Evolutionary conservation across 495 filamentous ascomycete genomes (phyloP), one percentile per base, ranked within the genome.

Genomic region (Aspergillus ellipticus): DNA sequence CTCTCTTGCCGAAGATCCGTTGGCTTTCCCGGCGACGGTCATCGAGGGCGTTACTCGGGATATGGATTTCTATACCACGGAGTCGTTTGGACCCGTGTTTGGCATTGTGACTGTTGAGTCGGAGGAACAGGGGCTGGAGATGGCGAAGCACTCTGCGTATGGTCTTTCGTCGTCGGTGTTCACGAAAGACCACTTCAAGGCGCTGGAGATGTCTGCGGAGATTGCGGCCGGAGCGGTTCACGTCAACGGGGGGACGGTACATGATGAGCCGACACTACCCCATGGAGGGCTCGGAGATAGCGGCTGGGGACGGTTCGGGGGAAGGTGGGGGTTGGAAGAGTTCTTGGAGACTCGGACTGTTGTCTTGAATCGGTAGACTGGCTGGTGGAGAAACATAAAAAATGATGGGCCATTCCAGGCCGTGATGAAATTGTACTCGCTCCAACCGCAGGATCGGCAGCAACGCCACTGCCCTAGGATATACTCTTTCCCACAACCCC

Each of bases 181-280:
- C 42, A 72, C 66, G 1, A 42, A 58, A 33, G 54, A 70, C 49
- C 47, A 51, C 20, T 48, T 39, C 45, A 35, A 41, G 19, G 59
- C 53, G 19, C 42, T 65, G 6, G 20, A 48, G 58, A 74, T 82
- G 6, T 64, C 66, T 4, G 52, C 19, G 51, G 31, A 51, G 3
- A 49, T 60, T 21, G 45, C 53, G 11, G 61, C 55, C 4, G 59
- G 69, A 16, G 83, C 85, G 7, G 85, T 95, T 17, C 90, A 94
- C 68, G 87, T 93, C 60, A 94, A 94, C 64, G 75, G 66, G 35
- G 89, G 89, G 84, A 88, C 82, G 6, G 79, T 92, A 1, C 88
- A 93, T 63, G 90, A 95, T 59, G 89, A 93, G 70, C 64, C 80
- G 6, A 73, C 69, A 8, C 65, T 92, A 48, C 86, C 89, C 13